These are phyloP conservation scores for Aspergillus pseudoterreus DNA, from an alignment of 2,329 filamentous ascomycete genomes.

Conservation along the genomic window DNA sequence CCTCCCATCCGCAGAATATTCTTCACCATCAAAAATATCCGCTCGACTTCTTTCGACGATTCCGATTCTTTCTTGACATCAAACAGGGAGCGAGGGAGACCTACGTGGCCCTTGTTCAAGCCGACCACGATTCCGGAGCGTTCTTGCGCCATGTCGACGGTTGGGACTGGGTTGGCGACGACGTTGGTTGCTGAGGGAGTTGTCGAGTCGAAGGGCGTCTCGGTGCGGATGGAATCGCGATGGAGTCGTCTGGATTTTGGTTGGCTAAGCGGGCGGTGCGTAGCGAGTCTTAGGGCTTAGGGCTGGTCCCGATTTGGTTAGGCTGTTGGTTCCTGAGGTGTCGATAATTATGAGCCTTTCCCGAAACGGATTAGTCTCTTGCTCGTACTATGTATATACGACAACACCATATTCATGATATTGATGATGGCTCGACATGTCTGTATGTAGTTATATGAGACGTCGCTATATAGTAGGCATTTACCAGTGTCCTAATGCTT, in stretches of 20 bases:
- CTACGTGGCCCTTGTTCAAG: constrained; percentile 65
- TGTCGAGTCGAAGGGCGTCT: constrained; percentile 22
- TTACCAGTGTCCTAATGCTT: too few species aligned
- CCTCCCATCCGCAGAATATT: background rate
- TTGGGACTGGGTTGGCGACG: constrained; percentile 34
- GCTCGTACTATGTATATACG: too few species aligned
- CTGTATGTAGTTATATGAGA: too few species aligned
- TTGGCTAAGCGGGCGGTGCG: constrained; percentile 27
- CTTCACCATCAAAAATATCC: background rate
- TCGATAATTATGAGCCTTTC: background rate
- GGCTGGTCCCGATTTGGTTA: constrained; percentile 19
- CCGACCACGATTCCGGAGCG: constrained; percentile 56
- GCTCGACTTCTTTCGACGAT: constrained; percentile 11
- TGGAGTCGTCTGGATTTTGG: constrained; percentile 28
- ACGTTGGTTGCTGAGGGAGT: constrained; percentile 27
- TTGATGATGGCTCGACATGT: too few species aligned
- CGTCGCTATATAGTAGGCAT: too few species aligned
- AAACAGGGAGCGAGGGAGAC: constrained; percentile 33
- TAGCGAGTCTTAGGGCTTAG: constrained; percentile 41
- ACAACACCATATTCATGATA: too few species aligned
- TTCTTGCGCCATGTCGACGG: constrained; percentile 49
- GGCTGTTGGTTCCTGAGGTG: constrained; percentile 5
- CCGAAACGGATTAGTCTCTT: too few species aligned
- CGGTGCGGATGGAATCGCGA: constrained; percentile 23
- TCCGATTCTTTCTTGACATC: background rate